A percentile compares a stretch with the other conserved stretches of the same genome.
These are phyloP conservation scores for Colletotrichum truncatum DNA, from an alignment of 2,329 filamentous ascomycete genomes.

Conservation along the genomic window DNA sequence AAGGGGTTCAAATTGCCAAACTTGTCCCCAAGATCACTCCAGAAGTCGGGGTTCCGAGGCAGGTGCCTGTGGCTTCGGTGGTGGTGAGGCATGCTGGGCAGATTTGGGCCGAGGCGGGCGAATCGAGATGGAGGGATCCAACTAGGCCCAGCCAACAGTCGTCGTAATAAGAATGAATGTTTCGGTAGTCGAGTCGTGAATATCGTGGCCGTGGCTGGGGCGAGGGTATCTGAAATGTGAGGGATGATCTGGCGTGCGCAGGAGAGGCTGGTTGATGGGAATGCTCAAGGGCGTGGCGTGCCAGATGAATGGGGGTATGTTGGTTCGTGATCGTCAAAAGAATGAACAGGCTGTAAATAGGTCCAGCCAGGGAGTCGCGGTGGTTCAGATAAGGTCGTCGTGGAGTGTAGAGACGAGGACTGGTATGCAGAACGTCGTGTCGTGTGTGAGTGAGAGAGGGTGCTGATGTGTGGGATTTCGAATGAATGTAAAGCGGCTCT, in stretches of 20 bases:
- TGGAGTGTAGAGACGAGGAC: not conserved
- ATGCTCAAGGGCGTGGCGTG: slow-evolving; percentile 1
- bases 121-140: not conserved
- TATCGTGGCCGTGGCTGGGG: slow-evolving; percentile 18
- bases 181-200: slow-evolving; percentile 14
- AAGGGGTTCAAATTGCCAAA: slow-evolving; percentile 24
- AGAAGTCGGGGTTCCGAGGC: slow-evolving; percentile 26
- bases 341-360: slow-evolving; percentile 21
- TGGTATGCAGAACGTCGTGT: not conserved
- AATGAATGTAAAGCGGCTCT: slow-evolving; percentile 31
- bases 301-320: not conserved
- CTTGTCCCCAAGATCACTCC: slow-evolving; percentile 19
- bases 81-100: slow-evolving; percentile 24
- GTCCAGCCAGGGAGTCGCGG: slow-evolving; percentile 16
- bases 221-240: slow-evolving; percentile 18
- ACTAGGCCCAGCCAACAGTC: slow-evolving; percentile 14
- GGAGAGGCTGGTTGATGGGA: slow-evolving; percentile 9
- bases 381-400: slow-evolving; percentile 7
- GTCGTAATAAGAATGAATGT: slow-evolving; percentile 7
- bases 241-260: not conserved
- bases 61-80: slow-evolving; percentile 27
- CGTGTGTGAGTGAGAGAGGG: no score
- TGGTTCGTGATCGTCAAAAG: slow-evolving; percentile 23
- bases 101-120: not conserved
- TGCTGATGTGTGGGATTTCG: not conserved